phyloP scores from a whole-genome alignment of 352 stramenopile species.

The Aphanomyces cochlioides region DNA sequence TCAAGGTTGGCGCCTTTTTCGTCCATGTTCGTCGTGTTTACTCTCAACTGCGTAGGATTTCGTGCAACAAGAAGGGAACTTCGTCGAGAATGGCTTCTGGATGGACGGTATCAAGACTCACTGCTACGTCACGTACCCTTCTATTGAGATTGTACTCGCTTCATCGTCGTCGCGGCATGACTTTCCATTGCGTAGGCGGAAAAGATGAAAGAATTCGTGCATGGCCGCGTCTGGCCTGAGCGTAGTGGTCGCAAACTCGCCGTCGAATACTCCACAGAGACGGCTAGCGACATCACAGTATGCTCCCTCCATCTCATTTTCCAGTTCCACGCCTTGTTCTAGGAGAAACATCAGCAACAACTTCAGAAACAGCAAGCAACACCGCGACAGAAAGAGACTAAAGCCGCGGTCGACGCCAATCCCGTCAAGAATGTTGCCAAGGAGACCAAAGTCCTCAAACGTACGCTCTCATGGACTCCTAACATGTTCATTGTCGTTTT shows the following conservation, averaged over 20 bases:
- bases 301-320: not conserved
- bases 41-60: slow-evolving; percentile 37
- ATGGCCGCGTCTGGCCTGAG: slow-evolving; percentile 62
- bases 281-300: slow-evolving; percentile 46
- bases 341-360: no score
- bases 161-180: not conserved
- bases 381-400: not conserved
- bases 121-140: slow-evolving; percentile 74
- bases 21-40: not conserved
- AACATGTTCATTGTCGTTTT: not conserved
- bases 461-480: not conserved
- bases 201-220: slow-evolving; percentile 43
- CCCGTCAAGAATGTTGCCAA: not conserved
- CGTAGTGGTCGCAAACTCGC: slow-evolving; percentile 51
- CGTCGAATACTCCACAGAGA: slow-evolving; percentile 40
- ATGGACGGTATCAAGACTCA: slow-evolving; percentile 87
- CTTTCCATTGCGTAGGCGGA: slow-evolving; percentile 38
- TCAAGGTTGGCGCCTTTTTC: slow-evolving; percentile 45
- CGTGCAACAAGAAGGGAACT: slow-evolving; percentile 50
- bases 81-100: slow-evolving; percentile 77
- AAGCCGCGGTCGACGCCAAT: not conserved
- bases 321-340: no score
- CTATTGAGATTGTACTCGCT: slow-evolving; percentile 42
- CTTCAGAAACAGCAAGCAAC: not conserved
- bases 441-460: not conserved